These are phyloP conservation scores for Echinosophora koreensis DNA, from an alignment of 306 rosid genomes.

Conservation along the genomic window DNA sequence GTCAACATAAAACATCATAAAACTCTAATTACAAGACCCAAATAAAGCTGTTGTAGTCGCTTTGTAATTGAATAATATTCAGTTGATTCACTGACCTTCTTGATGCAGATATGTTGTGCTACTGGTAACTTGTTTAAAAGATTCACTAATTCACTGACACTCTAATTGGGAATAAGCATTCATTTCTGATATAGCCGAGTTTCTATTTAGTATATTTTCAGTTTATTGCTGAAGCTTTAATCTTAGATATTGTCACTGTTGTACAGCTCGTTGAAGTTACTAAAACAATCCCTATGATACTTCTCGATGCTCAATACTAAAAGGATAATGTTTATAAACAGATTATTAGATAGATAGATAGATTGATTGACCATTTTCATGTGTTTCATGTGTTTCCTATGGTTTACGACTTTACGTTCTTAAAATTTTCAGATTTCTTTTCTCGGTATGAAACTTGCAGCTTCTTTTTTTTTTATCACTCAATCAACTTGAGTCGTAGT, in stretches of 20 bases:
- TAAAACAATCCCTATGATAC: neutral
- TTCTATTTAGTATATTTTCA: neutral
- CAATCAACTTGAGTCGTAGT: neutral
- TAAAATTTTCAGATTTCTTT: neutral
- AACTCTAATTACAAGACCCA: neutral
- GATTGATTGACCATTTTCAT: neutral
- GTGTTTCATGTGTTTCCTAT: neutral
- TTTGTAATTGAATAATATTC: neutral
- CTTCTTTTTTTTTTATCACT: neutral
- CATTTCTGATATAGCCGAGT: neutral
- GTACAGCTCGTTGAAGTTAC: conserved; percentile 9
- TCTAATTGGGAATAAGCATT: neutral
- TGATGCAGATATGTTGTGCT: neutral
- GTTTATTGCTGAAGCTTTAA: neutral
- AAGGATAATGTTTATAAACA: neutral
- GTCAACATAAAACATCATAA: neutral
- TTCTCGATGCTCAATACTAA: neutral
- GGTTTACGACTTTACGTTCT: neutral
- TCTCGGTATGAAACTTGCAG: neutral
- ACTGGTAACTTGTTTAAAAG: neutral
- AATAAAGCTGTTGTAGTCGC: neutral
- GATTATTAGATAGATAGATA: neutral
- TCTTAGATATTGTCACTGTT: neutral
- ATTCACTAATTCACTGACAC: neutral
- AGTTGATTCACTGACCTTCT: neutral